phyloP scores from a whole-genome alignment of 257 asterid species.

The Plectranthus barbatus region DNA sequence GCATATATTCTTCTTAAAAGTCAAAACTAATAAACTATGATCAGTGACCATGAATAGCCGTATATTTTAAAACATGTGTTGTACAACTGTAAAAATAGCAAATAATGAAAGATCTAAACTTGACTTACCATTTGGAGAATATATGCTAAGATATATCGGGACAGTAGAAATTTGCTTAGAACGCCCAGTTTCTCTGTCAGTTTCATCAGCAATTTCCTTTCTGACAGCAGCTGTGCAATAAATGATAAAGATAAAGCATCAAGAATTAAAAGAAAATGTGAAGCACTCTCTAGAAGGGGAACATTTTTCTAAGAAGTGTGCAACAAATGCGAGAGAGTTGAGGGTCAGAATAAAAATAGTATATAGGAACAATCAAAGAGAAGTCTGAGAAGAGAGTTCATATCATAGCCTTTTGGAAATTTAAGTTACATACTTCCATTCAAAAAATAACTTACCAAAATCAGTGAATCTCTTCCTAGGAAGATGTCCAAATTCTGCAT shows the following conservation, averaged over 20 bases:
- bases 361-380: no score
- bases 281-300: neutral
- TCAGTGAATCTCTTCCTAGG: constrained; percentile 81
- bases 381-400: neutral
- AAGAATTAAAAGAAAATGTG: neutral
- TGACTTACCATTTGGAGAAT: constrained; percentile 71
- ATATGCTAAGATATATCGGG: constrained; percentile 91
- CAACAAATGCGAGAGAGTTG: no score
- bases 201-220: constrained; percentile 87
- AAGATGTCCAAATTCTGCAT: constrained; percentile 97
- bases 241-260: constrained; percentile 13
- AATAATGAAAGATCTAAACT: neutral
- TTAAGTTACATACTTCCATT: neutral
- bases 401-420: neutral
- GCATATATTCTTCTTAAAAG: neutral
- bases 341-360: no score
- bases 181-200: constrained; percentile 96
- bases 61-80: neutral
- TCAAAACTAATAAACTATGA: neutral
- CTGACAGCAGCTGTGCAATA: constrained; percentile 78
- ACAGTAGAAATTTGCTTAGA: constrained; percentile 72
- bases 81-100: neutral
- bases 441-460: constrained; percentile 55
- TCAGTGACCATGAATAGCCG: neutral
- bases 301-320: no score